phyloP scores from a whole-genome alignment of 441 rosid genomes.

The Gossypium davidsonii region DNA sequence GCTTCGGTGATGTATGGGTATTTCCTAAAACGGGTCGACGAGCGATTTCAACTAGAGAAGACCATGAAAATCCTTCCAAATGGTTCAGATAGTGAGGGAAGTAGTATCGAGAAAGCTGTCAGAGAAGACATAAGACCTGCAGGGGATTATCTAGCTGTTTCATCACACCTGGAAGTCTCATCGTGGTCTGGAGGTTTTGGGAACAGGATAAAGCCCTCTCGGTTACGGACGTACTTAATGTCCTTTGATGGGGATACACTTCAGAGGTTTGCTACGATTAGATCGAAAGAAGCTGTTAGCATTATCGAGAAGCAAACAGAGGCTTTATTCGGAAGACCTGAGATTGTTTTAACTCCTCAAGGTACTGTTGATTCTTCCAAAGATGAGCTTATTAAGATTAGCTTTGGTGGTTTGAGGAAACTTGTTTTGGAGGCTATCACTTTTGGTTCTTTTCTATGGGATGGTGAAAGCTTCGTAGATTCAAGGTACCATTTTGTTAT shows the following conservation, averaged over 20 bases:
- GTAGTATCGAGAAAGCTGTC: conserved; percentile 26
- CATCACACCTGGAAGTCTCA: conserved; percentile 60
- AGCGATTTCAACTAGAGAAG: conserved; percentile 94
- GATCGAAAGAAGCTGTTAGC: conserved; percentile 81
- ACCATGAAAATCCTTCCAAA: conserved; percentile 68
- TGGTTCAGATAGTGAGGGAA: conserved; percentile 30
- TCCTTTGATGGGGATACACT: conserved; percentile 90
- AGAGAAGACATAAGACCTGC: conserved; percentile 24
- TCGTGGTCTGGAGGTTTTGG: conserved; percentile 52
- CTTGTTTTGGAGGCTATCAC: conserved; percentile 91
- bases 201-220: conserved; percentile 45
- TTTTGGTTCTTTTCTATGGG: conserved; percentile 94
- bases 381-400: conserved; percentile 65
- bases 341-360: conserved; percentile 56
- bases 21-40: conserved; percentile 85
- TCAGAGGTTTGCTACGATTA: conserved; percentile 77
- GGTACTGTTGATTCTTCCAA: conserved; percentile 71
- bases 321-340: conserved; percentile 86
- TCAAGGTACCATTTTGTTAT: conserved; percentile 78
- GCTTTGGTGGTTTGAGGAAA: conserved; percentile 79
- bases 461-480: conserved; percentile 81
- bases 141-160: conserved; percentile 25
- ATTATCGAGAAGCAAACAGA: conserved; percentile 93
- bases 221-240: conserved; percentile 81
- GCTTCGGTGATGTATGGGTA: conserved; percentile 96